Base-by-base conservation (phyloP, 805 yeast species). In the Cephaloascus albidus region DNA sequence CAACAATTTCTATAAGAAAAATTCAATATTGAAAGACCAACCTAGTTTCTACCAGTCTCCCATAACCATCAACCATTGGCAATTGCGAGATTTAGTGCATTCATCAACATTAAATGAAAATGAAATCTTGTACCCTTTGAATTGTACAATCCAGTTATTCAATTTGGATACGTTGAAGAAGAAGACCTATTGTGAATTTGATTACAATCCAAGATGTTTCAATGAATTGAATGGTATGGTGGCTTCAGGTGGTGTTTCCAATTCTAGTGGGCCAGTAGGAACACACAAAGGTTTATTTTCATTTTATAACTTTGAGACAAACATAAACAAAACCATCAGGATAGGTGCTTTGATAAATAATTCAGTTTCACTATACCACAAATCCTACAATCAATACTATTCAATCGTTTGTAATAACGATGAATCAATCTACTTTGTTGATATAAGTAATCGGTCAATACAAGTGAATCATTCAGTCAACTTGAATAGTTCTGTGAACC, bases 351-450 rank as follows among this genome's bases (percentile, higher is more conserved):
- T 80, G 60, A 87, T 89, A 49, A 88, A 87, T 57, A 88, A 88
- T 57, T 76, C 85, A 37, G 94, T 87, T 20, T 60, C 78, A 0
- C 51, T 82, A 20, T 62, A 72, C 51, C 69, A 65, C 40, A 44
- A 55, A 12, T 42, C 57, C 3, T 35, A 46, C 18, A 55, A 63
- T 10, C 65, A 68, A 33, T 80, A 70, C 52, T 64, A 68, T 35
- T 73, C 89, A 1, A 72, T 76, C 43, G 75, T 85, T 18, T 88
- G 96, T 58, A 89, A 88, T 55, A 89, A 89, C 55, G 97, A 89
- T 56, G 73, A 77, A 34, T 65, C 74, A 39, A 61, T 88, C 38
- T 86, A 88, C 52, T 63, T 71, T 38, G 68, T 85, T 40, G 81
- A 80, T 46, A 66, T 87, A 6, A 52, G 59, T 33, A 70, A 68